Conservation (phyloP, 768 basidiomycete genomes). For the Hypholoma fasciculare region DNA sequence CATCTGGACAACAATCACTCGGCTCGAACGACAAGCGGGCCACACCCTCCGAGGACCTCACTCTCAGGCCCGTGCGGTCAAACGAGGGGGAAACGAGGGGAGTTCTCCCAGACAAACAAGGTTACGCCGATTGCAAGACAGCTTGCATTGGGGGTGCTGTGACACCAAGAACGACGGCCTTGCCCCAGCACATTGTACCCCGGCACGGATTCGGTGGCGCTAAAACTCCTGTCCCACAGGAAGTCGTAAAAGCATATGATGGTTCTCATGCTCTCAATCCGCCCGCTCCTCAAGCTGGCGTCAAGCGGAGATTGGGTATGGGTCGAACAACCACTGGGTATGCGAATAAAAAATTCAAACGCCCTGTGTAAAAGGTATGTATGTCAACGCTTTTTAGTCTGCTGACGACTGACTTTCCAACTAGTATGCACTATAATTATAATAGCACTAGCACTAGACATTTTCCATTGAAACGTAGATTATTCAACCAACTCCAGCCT, state of each 20-base stretch:
- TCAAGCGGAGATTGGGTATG: slow-evolving; percentile 66
- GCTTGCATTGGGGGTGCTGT: neutral
- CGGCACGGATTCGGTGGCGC: neutral
- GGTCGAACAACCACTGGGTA: slow-evolving; percentile 51
- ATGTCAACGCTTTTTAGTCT: neutral
- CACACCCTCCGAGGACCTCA: neutral
- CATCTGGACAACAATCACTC: slow-evolving; percentile 1
- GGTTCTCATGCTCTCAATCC: neutral
- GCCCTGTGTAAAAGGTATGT: slow-evolving; percentile 33
- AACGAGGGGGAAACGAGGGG: neutral
- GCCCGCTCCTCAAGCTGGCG: slow-evolving; percentile 21
- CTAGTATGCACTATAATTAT: too few species aligned
- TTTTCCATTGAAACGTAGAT: too few species aligned
- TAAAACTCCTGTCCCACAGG: neutral
- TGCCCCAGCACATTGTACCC: neutral
- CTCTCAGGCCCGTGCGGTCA: neutral
- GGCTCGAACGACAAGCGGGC: neutral
- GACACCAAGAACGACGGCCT: neutral
- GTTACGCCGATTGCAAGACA: slow-evolving; percentile 9
- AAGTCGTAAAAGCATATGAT: neutral
- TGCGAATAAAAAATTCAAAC: slow-evolving; percentile 71
- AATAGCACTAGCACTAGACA: too few species aligned
- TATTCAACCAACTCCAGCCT: too few species aligned
- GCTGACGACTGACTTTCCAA: neutral
- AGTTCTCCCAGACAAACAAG: neutral